Base-by-base conservation (phyloP, 306 rosid genomes). In the Prunus kanzakura region DNA sequence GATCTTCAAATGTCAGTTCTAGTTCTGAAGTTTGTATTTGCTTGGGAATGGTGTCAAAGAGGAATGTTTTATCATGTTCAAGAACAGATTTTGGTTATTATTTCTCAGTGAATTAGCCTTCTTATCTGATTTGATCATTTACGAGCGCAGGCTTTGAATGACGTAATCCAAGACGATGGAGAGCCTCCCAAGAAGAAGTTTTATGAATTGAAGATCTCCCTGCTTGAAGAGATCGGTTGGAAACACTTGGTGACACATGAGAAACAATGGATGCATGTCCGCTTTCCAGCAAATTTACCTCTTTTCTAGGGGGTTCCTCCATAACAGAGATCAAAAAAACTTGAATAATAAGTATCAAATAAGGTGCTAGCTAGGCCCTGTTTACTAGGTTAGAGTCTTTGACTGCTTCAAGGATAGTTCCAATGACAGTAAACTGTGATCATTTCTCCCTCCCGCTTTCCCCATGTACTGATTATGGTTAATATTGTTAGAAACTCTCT, bases 221-320 rank as follows among this genome's bases (percentile, higher is more conserved):
- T 95, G 85, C 91, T 95, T 20, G 90, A 92, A 75, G 96, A 90
- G 79, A 89, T 92, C 10, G 96, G 93, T 23, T 95, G 98, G 98
- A 71, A 78, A 67, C 91, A 95, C 83, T 76, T 87, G 85, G 91
- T 84, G 58, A 71, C 83, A 63, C 89, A 90, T 49, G 98, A 92
- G 85, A 85, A 82, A 69, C 88, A 90, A 70, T 95, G 98, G 98
- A 88, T 92, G 95, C 84, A 88, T 45, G 96, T 92, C 58, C 96
- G 97, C 69, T 95, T 95, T 78, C 98, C 98, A 30, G 75, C 90
- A 55, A 80, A 79, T 85, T 77, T 92, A 76, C 97, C 98, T 67
- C 90, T 84, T 61, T 95, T 95, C 65, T 95, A 84, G 66, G 35
- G 75, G 35, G 75, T 62, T 60, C 45, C 80, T 43, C 41, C 2